Percentiles rank a stretch among this genome's conserved stretches.
phyloP scores from a whole-genome alignment of 306 rosid genomes.

The Argentina anserina region DNA sequence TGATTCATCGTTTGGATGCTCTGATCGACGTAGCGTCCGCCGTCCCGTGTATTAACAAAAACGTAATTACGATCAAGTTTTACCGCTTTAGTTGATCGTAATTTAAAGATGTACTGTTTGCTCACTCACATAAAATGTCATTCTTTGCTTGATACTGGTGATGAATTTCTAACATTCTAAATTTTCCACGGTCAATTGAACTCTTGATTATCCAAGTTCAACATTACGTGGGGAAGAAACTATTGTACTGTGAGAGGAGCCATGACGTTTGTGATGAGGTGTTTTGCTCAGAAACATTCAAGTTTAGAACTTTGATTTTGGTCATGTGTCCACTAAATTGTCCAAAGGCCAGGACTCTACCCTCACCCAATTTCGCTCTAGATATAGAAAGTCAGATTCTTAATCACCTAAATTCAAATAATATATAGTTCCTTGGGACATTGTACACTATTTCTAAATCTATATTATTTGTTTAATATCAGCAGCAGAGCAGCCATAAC shows the following conservation, averaged over 20 bases:
- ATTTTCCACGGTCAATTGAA: too few relatives aligned
- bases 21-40: neutral
- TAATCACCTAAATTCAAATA: neutral
- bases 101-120: too few relatives aligned
- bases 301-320: neutral
- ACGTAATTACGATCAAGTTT: too few relatives aligned
- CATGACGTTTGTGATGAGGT: conserved; percentile 18
- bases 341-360: neutral
- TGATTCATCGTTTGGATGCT: neutral
- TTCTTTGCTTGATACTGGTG: too few relatives aligned
- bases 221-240: neutral
- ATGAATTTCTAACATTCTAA: too few relatives aligned
- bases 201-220: too few relatives aligned
- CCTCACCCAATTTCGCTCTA: neutral
- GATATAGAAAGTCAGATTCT: neutral
- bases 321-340: neutral
- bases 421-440: neutral
- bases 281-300: neutral
- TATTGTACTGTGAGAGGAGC: neutral
- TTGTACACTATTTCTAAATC: neutral
- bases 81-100: too few relatives aligned
- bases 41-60: too few relatives aligned
- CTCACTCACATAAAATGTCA: too few relatives aligned
- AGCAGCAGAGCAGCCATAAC: conserved; percentile 4
- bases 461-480: neutral